These are phyloP conservation scores for Thermothelomyces thermophilus DNA, from an alignment of 2,329 filamentous ascomycete genomes.

Conservation along the genomic window DNA sequence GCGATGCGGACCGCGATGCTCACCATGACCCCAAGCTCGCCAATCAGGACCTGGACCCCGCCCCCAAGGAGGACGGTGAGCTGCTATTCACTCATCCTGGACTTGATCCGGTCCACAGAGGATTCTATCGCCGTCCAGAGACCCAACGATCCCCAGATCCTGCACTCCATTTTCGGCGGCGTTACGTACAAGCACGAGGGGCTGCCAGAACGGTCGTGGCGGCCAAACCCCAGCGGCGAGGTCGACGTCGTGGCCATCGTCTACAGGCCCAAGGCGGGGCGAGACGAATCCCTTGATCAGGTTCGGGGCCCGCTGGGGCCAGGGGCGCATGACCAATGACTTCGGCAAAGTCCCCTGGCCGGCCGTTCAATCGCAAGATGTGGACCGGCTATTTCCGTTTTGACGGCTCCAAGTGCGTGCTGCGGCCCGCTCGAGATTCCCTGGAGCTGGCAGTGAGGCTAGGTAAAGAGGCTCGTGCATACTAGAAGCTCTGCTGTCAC, in stretches of 20 bases:
- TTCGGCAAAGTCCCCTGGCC: constrained; percentile 24
- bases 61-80: not conserved
- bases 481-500: no score
- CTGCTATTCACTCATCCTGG: constrained; percentile 5
- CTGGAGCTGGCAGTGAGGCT: constrained; percentile 17
- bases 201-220: constrained; percentile 9
- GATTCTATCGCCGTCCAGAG: constrained; percentile 8
- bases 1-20: not conserved
- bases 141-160: constrained; percentile 14
- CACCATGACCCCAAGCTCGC: constrained; percentile 1
- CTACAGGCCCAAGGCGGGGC: constrained; percentile 20
- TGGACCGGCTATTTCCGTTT: constrained; percentile 22
- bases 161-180: constrained; percentile 24
- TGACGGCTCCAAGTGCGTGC: constrained; percentile 19
- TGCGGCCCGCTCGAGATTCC: constrained; percentile 23
- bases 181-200: constrained; percentile 9
- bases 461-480: no score
- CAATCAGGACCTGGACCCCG: not conserved
- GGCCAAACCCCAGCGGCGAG: constrained; percentile 6
- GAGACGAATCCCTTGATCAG: constrained; percentile 17
- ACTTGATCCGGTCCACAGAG: constrained; percentile 16
- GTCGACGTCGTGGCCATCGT: constrained; percentile 23
- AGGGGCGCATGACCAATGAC: constrained; percentile 23
- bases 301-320: constrained; percentile 22
- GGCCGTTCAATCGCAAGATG: constrained; percentile 19